Evolutionary conservation across 208 protist genomes (phyloP).

Genomic region (Acanthamoeba pearcei): DNA sequence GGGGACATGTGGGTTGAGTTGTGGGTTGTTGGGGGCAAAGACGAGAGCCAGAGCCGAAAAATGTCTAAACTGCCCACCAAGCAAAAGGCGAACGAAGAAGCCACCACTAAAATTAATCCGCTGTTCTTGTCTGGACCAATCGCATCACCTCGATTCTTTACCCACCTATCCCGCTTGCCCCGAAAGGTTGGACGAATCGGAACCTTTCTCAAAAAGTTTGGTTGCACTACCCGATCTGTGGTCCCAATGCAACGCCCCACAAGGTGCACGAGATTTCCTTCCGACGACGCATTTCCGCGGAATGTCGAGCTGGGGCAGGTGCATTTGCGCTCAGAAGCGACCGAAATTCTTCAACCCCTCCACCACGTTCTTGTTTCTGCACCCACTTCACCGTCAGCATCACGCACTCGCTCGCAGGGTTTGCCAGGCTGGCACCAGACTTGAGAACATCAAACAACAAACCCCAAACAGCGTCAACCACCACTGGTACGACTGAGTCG

Average conservation of each 20-base stretch:
- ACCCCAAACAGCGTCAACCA: background rate
- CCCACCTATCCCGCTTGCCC: no score
- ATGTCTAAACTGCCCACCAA: background rate
- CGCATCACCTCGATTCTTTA: no score
- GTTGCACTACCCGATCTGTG: no score
- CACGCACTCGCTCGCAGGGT: background rate
- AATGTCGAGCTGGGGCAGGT: background rate
- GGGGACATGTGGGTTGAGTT: background rate
- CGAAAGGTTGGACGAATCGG: no score
- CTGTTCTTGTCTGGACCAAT: background rate
- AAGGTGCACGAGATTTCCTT: background rate
- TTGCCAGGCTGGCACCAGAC: no score
- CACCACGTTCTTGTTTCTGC: background rate
- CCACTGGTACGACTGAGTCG: background rate
- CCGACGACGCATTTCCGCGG: background rate
- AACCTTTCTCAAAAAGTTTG: no score
- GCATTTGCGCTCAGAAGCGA: background rate
- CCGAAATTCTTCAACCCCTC: background rate
- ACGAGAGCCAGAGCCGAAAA: no score
- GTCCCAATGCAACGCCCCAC: background rate
- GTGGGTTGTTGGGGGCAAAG: no score
- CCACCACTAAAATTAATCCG: background rate
- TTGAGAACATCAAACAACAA: background rate
- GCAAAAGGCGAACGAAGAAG: background rate
- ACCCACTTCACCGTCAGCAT: background rate